A percentile compares a stretch with the other conserved stretches of the same genome.
These are phyloP conservation scores for Geranium brycei DNA, from an alignment of 345 rosid species.

Conservation along the genomic window DNA sequence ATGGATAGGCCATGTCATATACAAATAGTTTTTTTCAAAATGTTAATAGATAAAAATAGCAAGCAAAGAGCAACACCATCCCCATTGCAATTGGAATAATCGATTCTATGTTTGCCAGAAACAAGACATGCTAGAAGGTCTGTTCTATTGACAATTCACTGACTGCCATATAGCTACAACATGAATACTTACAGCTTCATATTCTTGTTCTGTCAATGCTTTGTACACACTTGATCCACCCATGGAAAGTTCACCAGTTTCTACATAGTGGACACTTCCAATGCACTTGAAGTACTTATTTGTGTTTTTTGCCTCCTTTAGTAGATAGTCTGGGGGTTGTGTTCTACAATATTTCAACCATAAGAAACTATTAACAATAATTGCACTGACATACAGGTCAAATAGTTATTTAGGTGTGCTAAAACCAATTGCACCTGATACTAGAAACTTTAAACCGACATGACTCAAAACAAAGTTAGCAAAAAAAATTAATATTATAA, in stretches of 20 bases:
- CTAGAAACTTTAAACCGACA: neutral
- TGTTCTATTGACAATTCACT: neutral
- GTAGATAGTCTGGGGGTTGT: slow-evolving; percentile 92
- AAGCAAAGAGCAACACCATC: neutral
- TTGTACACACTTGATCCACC: slow-evolving; percentile 58
- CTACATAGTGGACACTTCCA: slow-evolving; percentile 63
- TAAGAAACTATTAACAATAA: slow-evolving; percentile 16
- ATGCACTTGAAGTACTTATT: slow-evolving; percentile 87
- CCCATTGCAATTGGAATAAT: neutral
- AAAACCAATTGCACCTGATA: neutral
- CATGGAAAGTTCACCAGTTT: slow-evolving; percentile 37
- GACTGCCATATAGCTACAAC: slow-evolving; percentile 3
- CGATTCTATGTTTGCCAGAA: neutral
- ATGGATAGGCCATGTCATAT: too few species aligned
- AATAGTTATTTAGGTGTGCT: neutral
- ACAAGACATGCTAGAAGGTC: neutral
- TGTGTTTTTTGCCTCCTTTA: slow-evolving; percentile 84
- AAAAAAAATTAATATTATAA: too few species aligned
- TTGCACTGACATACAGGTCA: neutral
- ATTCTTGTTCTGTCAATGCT: slow-evolving; percentile 74
- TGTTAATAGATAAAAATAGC: too few species aligned
- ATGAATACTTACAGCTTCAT: slow-evolving; percentile 70
- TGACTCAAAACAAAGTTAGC: neutral
- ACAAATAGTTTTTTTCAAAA: too few species aligned
- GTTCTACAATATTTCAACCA: slow-evolving; percentile 43